Evolutionary conservation across 2,329 filamentous ascomycete species (phyloP), one percentile per base, ranked within the genome.

Genomic region (Ilyonectria robusta): DNA sequence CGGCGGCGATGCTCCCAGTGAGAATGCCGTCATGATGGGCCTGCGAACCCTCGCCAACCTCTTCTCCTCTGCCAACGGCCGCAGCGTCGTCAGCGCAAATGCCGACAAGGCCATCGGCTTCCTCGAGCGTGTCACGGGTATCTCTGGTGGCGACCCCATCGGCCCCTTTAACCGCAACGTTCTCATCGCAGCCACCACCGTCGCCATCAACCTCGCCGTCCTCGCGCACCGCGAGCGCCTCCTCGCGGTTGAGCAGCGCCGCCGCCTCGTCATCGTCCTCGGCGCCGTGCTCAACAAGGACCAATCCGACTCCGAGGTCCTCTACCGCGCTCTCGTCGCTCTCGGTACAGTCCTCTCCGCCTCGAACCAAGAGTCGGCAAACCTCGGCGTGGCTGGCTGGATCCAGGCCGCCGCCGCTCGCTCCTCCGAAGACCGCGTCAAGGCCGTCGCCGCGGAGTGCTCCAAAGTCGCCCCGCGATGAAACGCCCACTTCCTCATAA

Each of bases 21-120:
- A 91, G 59, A 98, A 98, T 80, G 94, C 94, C 71, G 88, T 90
- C 11, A 97, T 98, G 92, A 93, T 99, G 85, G 91, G 92, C 0
- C 85, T 94, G 13, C 92, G 96, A 4, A 89, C 92, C 15, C 86
- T 98, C 55, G 91, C 90, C 33, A 99, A 99, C 74, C 84, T 98
- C 8, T 97, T 98, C 77, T 87, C 89, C 67, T 93, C 93, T 0
- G 83, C 89, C 0, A 86, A 91, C 63, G 96, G 96, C 17, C 89
- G 93, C 23, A 83, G 84, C 51, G 81, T 94, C 4, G 89, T 90
- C 6, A 86, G 88, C 48, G 89, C 91, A 1, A 80, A 86, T 17
- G 80, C 82, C 21, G 87, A 91, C 46, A 84, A 87, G 44, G 87
- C 92, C 5, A 83, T 93, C 5, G 80, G 84, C 2, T 87, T 92